Evolutionary conservation across 257 asterid species (phyloP), one percentile per base, ranked within the genome.

Genomic region (Solanum peruvianum): DNA sequence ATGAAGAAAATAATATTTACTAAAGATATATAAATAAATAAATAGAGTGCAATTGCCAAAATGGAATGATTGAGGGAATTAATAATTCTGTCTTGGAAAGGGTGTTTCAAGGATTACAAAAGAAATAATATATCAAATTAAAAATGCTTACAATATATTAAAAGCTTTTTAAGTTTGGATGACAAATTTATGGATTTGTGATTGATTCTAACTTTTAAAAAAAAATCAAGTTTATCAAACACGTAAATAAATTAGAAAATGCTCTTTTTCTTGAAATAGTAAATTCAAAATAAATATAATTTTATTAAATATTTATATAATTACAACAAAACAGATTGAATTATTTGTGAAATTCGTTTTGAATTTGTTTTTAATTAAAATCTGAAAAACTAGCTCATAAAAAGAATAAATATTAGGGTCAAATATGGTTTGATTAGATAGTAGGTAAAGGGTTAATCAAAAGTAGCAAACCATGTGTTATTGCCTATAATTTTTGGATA

Each of bases 401-500:
- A 77, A 58, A 23, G 41, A 25, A 76, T 23, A 42, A 42, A 14
- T 42, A 77, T 25, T 52, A 83, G 18, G 41, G 77, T 80, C 85
- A 80, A 80, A 47, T 49, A 21, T 15, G 20, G 13, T 87, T 84
- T 87, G 92, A 92, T 89, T 89, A 85, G 89, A 76, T 81, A 77
- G 78, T 33, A 73, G 85, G 88, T 83, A 64, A 76, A 73, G 84
- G 73, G 56, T 11, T 47, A 88, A 88, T 86, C 77, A 83, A 82
- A 85, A 76, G 87, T 33, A 89, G 92, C 94, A 93, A 94, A 89
- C 89, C 97, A 94, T 92, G 95, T 94, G 97, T 90, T 89, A 83
- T 90, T 92, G 91, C 89, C 92, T 91, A 90, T 89, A 88, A 84
- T 62, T 80, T 80, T 56, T 58, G 88, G 89, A 89, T 87, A 82